Evolutionary conservation across 139 green algal genomes (phyloP).

Genomic region (Coccomyxa sp.): DNA sequence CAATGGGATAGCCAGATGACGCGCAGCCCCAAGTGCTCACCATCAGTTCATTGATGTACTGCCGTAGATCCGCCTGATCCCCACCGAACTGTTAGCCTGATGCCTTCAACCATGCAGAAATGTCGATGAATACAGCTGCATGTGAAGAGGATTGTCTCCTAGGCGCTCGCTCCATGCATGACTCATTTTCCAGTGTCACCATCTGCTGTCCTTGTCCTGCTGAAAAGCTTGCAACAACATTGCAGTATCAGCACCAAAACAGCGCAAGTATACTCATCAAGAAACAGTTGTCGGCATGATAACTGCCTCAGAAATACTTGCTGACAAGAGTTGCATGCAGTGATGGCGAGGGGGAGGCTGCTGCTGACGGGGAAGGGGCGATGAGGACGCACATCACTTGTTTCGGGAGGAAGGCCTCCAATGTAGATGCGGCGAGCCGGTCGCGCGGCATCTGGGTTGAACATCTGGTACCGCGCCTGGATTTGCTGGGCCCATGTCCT

Average conservation of each 20-base stretch:
- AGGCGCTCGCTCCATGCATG: too few species aligned
- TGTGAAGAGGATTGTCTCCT: neutral
- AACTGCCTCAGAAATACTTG: too few species aligned
- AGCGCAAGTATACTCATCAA: neutral
- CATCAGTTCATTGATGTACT: conserved; percentile 46
- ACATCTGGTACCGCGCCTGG: conserved; percentile 36
- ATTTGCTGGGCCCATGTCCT: neutral
- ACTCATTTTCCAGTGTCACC: neutral
- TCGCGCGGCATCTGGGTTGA: conserved; percentile 59
- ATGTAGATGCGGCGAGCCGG: conserved; percentile 72
- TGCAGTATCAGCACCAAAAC: neutral
- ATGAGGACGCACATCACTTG: conserved; percentile 34
- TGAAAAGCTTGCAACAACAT: neutral
- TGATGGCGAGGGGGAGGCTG: too few species aligned
- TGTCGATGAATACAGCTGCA: neutral
- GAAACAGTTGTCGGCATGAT: too few species aligned
- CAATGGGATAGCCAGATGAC: conserved; percentile 31
- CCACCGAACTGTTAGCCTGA: too few species aligned
- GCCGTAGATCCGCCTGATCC: conserved; percentile 37
- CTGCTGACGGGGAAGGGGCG: too few species aligned
- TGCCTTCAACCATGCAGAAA: neutral
- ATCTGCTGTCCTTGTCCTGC: neutral
- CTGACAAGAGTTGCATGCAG: too few species aligned
- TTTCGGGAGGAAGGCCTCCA: conserved; percentile 53
- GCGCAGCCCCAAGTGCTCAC: conserved; percentile 23